Percentiles rank a stretch among this genome's conserved stretches.
phyloP scores from a whole-genome alignment of 345 rosid species.

The Clausena lansium region DNA sequence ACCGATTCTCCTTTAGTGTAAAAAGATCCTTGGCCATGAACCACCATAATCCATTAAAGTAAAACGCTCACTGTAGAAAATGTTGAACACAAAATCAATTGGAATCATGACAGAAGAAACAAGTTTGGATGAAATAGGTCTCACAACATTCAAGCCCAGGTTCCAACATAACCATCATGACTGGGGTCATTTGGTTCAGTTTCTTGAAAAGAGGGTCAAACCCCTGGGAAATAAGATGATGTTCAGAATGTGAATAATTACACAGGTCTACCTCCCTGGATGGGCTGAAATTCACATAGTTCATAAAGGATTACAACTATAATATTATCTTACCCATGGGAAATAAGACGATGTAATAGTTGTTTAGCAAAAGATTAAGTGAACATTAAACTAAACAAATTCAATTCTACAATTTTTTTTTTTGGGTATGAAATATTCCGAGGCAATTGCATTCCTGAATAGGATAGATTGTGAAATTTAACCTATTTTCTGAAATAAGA shows the following conservation, averaged over 20 bases:
- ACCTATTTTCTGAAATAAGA: background rate
- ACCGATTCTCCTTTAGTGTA: background rate
- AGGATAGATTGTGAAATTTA: background rate
- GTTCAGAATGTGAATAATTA: background rate
- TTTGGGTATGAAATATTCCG: background rate
- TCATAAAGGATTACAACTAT: background rate
- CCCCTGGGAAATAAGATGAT: too few species aligned
- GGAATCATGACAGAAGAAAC: background rate
- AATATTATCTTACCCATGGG: background rate
- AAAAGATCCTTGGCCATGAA: background rate
- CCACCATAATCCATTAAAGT: background rate
- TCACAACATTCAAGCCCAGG: constrained; percentile 4
- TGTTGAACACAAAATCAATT: background rate
- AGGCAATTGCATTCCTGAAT: background rate
- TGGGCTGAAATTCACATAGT: background rate
- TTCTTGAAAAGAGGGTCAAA: background rate
- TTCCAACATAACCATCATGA: background rate
- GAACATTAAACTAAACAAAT: background rate
- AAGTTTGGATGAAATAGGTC: background rate
- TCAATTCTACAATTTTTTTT: background rate
- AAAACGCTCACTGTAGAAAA: background rate
- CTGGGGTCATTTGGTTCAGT: background rate
- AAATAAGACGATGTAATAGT: background rate
- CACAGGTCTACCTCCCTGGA: background rate
- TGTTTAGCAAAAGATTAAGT: background rate